Evolutionary conservation across 2,329 filamentous ascomycete genomes (phyloP).

Genomic region (Claviceps cyperi): DNA sequence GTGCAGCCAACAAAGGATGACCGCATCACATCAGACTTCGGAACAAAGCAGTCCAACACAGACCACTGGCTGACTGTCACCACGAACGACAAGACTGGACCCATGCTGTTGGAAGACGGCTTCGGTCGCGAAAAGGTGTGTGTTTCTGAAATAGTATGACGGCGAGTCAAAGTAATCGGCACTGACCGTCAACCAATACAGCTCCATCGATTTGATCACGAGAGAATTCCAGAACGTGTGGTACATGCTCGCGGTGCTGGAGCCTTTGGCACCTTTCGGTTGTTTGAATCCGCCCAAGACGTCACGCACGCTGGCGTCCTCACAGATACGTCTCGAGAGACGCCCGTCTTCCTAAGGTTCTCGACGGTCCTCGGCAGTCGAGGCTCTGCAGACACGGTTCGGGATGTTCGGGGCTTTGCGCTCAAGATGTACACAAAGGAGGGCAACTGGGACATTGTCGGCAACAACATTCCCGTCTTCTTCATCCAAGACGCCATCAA

Average conservation of each 20-base stretch:
- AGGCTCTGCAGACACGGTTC: slow-evolving; percentile 65
- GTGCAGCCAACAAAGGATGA: slow-evolving; percentile 43
- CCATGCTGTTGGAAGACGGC: slow-evolving; percentile 53
- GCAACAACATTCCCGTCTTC: slow-evolving; percentile 7
- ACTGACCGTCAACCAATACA: slow-evolving; percentile 14
- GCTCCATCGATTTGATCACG: slow-evolving; percentile 61
- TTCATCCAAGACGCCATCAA: slow-evolving; percentile 55
- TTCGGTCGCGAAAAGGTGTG: slow-evolving; percentile 49
- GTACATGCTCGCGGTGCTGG: slow-evolving; percentile 59
- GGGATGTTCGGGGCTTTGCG: slow-evolving; percentile 72
- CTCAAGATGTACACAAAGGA: slow-evolving; percentile 50
- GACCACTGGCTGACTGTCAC: slow-evolving; percentile 64
- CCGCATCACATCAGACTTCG: slow-evolving; percentile 62
- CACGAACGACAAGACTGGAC: slow-evolving; percentile 49
- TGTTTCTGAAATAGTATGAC: not conserved
- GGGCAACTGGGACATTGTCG: slow-evolving; percentile 7
- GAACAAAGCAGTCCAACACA: slow-evolving; percentile 55
- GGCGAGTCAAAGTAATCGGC: not conserved
- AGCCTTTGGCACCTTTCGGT: slow-evolving; percentile 56
- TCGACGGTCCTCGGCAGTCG: slow-evolving; percentile 64
- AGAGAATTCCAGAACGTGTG: slow-evolving; percentile 39
- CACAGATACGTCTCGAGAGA: slow-evolving; percentile 36
- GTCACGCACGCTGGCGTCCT: slow-evolving; percentile 53
- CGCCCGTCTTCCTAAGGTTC: slow-evolving; percentile 38
- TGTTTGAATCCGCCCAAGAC: slow-evolving; percentile 51